Base-by-base conservation (phyloP, 1,284 basidiomycete genomes). In the Mycosarcoma maydis region DNA sequence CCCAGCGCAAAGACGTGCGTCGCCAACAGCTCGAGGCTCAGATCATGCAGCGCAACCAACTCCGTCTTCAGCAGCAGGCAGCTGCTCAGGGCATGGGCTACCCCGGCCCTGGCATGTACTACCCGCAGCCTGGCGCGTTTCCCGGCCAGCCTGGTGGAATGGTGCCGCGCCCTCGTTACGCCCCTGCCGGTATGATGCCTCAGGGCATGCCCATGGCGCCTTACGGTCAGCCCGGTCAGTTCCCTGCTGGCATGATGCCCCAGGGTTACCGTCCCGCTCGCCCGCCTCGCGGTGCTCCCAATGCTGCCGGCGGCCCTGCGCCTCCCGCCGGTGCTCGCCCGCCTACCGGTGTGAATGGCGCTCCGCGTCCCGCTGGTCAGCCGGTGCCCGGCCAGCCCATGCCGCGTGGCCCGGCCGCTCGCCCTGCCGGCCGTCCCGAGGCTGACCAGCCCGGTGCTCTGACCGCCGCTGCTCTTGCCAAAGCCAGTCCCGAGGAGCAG, bases 11-110 rank as follows among this genome's bases (percentile, higher is more conserved):
- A 77, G 96, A 99, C 82, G 92, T 95, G 76, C 92, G 96, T 82
- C 89, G 95, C 80, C 96, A 98, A 85, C 95, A 98, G 84, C 88
- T 99, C 78, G 96, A 98, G 86, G 94, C 92, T 79, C 96, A 98
- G 69, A 77, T 81, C 69, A 80, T 81, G 78, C 80, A 81, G 76
- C 78, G 78, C 64, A 81, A 81, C 78, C 80, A 81, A 73, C 71
- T 81, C 30, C 78, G 80, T 39, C 56, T 81, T 44, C 80, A 81
- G 70, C 80, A 81, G 76, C 78, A 80, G 73, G 75, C 78, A 33
- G 77, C 77, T 41, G 79, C 77, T 43, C 75, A 77, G 64, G 64
- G 67, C 34, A 72, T 75, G 52, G 78, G 78, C 67, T 81, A 79
- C 75, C 76, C 78, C 23, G 77, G 75, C 36, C 80, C 80, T 8